Evolutionary conservation across 106 monocot species (phyloP), one percentile per base, ranked within the genome.

Genomic region (Iris macrosiphon): DNA sequence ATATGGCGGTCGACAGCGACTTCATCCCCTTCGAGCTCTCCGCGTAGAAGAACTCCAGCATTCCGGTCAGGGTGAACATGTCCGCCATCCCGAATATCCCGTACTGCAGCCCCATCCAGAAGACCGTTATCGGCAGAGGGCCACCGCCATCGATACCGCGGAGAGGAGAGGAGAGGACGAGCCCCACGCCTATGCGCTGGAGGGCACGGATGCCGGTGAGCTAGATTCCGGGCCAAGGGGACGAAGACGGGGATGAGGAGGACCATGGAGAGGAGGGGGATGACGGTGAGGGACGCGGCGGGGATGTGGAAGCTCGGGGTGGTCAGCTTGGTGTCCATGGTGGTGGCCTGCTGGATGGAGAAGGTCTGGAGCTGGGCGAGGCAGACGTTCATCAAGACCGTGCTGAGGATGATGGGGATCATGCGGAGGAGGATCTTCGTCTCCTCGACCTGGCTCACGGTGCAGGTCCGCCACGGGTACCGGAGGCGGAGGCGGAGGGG

Each of bases 31-130:
- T 31, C 5, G 79, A 47, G 16, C 60, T 61, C 67, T 81, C 81
- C 7, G 57, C 42, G 33, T 67, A 71, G 75, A 81, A 81, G 63
- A 81, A 81, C 54, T 81, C 81, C 25, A 81, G 31, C 45, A 81
- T 25, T 7, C 81, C 81, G 0, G 57, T 71, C 16, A 80, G 52
- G 14, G 75, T 60, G 35, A 70, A 70, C 45, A 75, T 29, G 46
- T 75, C 75, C 1, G 69, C 43, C 4, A 52, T 20, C 0, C 75
- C 74, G 14, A 80, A 52, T 8, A 70, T 28, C 29, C 31, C 34
- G 43, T 60, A 74, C 50, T 80, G 74, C 12, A 18, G 46, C 45
- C 40, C 54, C 33, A 79, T 28, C 79, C 79, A 80, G 43, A 80
- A 70, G n/a, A 72, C 40, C 15, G 35, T 64, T 32, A 74, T 59